These are phyloP conservation scores for Geotrichum citri-aurantii DNA, from an alignment of 1,139 yeast genomes.

Conservation along the genomic window DNA sequence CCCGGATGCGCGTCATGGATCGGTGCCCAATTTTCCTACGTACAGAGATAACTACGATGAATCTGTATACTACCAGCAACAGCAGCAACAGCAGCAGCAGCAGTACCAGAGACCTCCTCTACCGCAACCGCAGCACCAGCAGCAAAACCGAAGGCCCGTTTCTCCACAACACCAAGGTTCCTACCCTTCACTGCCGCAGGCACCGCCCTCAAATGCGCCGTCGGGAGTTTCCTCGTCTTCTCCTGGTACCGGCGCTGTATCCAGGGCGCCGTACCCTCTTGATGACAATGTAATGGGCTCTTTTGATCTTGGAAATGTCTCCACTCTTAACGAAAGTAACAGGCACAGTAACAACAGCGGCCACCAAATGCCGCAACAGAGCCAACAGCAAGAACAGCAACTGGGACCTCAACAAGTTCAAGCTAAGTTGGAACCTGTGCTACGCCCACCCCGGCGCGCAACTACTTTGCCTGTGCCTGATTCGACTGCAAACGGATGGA, in stretches of 20 bases:
- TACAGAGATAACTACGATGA: not conserved
- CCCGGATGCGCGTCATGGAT: constrained; percentile 6
- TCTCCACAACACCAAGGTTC: not conserved
- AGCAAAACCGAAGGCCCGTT: not conserved
- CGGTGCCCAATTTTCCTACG: constrained; percentile 10
- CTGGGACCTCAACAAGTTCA: not conserved
- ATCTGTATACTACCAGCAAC: not conserved
- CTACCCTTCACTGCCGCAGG: not conserved
- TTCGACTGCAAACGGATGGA: not conserved
- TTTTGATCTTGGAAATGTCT: constrained; percentile 7
- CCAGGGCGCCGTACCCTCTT: constrained; percentile 19
- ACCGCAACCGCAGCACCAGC: not conserved
- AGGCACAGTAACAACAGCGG: not conserved
- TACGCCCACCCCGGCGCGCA: not conserved
- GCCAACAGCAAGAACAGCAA: not conserved
- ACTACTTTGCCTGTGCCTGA: constrained; percentile 6
- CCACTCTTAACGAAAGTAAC: constrained; percentile 17
- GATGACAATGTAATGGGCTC: constrained; percentile 17
- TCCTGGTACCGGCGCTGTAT: not conserved
- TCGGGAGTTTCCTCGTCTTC: not conserved
- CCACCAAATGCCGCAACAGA: not conserved
- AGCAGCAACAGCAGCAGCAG: not conserved
- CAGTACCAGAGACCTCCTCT: constrained; percentile 3
- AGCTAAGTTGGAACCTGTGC: constrained; percentile 10
- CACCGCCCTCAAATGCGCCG: not conserved